Evolutionary conservation across 306 rosid genomes (phyloP).

Genomic region (Quercus robur): DNA sequence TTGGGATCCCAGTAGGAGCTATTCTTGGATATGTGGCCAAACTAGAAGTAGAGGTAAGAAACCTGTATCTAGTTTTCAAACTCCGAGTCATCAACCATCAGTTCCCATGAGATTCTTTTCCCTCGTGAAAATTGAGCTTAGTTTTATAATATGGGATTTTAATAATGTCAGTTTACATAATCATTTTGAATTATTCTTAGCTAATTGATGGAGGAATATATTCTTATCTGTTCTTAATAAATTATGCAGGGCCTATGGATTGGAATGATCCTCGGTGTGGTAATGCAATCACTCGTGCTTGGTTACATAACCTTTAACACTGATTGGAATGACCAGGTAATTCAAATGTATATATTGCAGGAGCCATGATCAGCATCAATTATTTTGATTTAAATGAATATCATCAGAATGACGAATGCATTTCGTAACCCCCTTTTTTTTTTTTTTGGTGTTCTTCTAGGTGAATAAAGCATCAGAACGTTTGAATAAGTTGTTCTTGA

Average conservation of each 20-base stretch:
- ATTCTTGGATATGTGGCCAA: conserved; percentile 32
- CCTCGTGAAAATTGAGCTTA: not conserved
- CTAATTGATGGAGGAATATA: not conserved
- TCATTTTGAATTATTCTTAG: no score
- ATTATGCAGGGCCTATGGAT: not conserved
- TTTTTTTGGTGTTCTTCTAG: not conserved
- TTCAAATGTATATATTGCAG: not conserved
- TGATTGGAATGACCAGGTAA: not conserved
- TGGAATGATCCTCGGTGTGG: not conserved
- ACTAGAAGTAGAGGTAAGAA: conserved; percentile 37
- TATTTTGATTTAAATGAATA: not conserved
- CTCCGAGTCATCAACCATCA: not conserved
- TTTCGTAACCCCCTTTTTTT: not conserved
- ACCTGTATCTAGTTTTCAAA: not conserved
- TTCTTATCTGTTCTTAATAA: not conserved
- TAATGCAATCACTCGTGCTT: not conserved
- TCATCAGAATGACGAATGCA: not conserved
- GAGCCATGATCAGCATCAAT: not conserved
- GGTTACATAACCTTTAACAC: not conserved
- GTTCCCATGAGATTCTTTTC: not conserved
- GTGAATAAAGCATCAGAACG: not conserved
- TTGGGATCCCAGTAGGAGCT: conserved; percentile 44
- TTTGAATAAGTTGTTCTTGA: not conserved
- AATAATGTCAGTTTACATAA: not conserved
- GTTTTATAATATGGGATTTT: not conserved